phyloP scores from a whole-genome alignment of 1,284 basidiomycete species.

The Tilletia horrida region DNA sequence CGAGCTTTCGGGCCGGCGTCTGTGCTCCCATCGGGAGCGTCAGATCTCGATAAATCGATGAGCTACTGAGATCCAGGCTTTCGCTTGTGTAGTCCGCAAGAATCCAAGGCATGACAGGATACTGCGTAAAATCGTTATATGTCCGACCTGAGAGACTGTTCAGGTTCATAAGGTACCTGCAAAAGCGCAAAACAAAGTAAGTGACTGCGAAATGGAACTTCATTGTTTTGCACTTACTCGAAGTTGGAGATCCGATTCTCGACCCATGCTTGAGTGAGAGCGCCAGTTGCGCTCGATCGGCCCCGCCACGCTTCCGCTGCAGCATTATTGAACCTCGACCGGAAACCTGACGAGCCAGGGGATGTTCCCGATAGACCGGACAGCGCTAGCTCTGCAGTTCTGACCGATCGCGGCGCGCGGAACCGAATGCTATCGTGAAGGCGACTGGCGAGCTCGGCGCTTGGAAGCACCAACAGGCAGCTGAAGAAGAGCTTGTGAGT shows the following conservation, averaged over 20 bases:
- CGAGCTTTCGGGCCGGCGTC: constrained; percentile 63
- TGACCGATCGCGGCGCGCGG: constrained; percentile 36
- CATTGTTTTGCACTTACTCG: constrained; percentile 21
- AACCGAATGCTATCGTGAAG: constrained; percentile 38
- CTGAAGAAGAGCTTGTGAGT: constrained; percentile 2
- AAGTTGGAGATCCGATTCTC: constrained; percentile 51
- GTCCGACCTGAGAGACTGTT: constrained; percentile 53
- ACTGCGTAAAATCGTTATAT: constrained; percentile 75
- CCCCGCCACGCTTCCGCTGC: constrained; percentile 25
- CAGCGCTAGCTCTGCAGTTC: constrained; percentile 32
- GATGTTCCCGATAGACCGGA: constrained; percentile 37
- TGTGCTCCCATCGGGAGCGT: constrained; percentile 88
- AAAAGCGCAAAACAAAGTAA: too few relatives aligned
- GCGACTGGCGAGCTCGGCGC: constrained; percentile 31
- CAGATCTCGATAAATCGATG: constrained; percentile 72
- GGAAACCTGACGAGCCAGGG: constrained; percentile 32
- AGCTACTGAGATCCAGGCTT: constrained; percentile 67
- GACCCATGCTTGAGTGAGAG: constrained; percentile 48
- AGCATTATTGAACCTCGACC: background rate
- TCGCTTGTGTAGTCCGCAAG: constrained; percentile 77
- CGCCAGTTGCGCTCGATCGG: constrained; percentile 32
- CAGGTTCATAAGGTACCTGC: constrained; percentile 49
- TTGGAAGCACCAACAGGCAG: constrained; percentile 49
- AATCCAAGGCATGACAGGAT: constrained; percentile 90
- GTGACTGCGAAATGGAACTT: background rate